A percentile compares a stretch with the other conserved stretches of the same genome.
Evolutionary conservation across 2,329 filamentous ascomycete species (phyloP).

Genomic region (Xylaria digitata): DNA sequence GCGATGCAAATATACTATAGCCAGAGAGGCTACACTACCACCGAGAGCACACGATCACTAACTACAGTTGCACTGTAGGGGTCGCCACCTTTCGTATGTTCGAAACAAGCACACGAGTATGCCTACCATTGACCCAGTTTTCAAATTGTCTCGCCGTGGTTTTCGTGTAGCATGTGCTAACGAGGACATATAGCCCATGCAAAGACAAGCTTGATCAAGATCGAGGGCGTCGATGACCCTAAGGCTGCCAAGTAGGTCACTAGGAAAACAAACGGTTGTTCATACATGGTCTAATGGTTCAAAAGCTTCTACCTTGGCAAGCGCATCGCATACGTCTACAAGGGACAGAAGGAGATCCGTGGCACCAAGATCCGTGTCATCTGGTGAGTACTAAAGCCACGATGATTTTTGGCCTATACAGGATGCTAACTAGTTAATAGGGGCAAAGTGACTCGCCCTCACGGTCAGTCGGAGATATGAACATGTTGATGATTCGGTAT

Average conservation of each 20-base stretch:
- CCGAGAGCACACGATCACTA: slow-evolving; percentile 34
- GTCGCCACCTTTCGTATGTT: slow-evolving; percentile 91
- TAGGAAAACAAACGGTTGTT: slow-evolving; percentile 5
- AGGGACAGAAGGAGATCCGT: slow-evolving; percentile 91
- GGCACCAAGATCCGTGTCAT: slow-evolving; percentile 99
- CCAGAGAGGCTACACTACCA: not conserved
- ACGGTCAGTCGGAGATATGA: slow-evolving; percentile 67
- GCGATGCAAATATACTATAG: slow-evolving; percentile 18
- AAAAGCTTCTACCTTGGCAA: slow-evolving; percentile 94
- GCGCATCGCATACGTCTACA: slow-evolving; percentile 99
- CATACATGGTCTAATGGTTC: slow-evolving; percentile 39
- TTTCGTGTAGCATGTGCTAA: slow-evolving; percentile 60
- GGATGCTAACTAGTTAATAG: slow-evolving; percentile 29
- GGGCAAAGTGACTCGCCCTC: slow-evolving; percentile 96
- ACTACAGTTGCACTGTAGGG: slow-evolving; percentile 66
- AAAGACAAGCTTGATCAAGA: slow-evolving; percentile 94
- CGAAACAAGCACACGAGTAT: slow-evolving; percentile 62
- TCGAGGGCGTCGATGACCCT: slow-evolving; percentile 95
- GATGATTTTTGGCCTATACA: not conserved
- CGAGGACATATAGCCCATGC: slow-evolving; percentile 90
- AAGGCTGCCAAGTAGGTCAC: slow-evolving; percentile 82
- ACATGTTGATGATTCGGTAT: slow-evolving; percentile 15
- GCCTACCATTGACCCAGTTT: slow-evolving; percentile 14
- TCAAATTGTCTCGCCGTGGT: not conserved
- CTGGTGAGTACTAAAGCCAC: slow-evolving; percentile 60